Conservation (phyloP, 805 yeast species). For the Myxozyma kluyveri region DNA sequence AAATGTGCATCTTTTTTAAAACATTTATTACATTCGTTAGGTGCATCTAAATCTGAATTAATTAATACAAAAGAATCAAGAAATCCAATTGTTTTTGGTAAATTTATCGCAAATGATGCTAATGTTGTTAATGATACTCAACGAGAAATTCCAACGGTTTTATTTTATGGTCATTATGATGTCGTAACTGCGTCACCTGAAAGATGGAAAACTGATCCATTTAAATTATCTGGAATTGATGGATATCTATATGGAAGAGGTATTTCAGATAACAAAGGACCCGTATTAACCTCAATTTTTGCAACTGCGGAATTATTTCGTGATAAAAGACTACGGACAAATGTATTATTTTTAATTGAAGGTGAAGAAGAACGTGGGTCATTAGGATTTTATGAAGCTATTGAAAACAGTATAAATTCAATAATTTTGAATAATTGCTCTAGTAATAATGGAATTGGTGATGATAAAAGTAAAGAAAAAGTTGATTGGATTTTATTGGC, state of each 20-base stretch:
- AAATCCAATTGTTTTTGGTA: constrained; percentile 82
- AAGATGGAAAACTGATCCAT: constrained; percentile 80
- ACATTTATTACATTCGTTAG: constrained; percentile 60
- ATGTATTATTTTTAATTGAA: constrained; percentile 80
- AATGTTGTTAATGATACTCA: constrained; percentile 20
- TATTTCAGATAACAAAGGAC: constrained; percentile 93
- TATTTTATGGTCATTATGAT: constrained; percentile 97
- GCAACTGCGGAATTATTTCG: constrained; percentile 73
- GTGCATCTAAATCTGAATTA: constrained; percentile 61
- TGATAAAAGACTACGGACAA: constrained; percentile 54
- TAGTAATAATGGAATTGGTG: too few species aligned
- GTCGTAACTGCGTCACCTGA: constrained; percentile 73
- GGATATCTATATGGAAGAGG: constrained; percentile 92
- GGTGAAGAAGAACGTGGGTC: constrained; percentile 97
- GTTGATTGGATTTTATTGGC: constrained; percentile 89
- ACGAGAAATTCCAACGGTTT: too few species aligned
- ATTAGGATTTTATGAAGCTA: constrained; percentile 70
- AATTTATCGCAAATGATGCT: constrained; percentile 47
- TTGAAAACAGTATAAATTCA: constrained; percentile 52
- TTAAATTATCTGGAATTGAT: constrained; percentile 65
- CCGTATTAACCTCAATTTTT: constrained; percentile 78
- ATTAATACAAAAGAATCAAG: constrained; percentile 67
- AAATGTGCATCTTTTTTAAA: constrained; percentile 78
- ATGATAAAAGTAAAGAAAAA: constrained; percentile 44
- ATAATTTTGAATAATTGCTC: too few species aligned